Conservation (phyloP, 2,329 filamentous ascomycete genomes). For the Phaeosphaeria sp. region DNA sequence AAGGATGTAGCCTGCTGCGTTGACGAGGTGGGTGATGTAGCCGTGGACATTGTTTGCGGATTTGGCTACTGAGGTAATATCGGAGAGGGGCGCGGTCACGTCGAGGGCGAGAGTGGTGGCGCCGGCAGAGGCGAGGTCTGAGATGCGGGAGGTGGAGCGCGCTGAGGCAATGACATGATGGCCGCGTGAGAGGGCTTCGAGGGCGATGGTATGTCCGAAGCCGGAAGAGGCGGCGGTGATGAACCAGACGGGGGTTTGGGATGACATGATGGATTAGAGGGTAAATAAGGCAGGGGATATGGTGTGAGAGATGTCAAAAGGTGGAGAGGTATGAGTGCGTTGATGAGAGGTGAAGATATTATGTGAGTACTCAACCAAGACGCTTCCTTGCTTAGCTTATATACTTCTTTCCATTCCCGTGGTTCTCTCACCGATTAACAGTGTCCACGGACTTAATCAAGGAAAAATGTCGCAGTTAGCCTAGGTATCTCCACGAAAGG, state of each 20-base stretch:
- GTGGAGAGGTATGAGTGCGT: not conserved
- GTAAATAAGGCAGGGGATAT: not conserved
- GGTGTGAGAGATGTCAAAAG: not conserved
- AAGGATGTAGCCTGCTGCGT: constrained; percentile 55
- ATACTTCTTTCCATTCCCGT: no score
- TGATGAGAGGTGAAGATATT: no score
- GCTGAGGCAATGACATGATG: constrained; percentile 59
- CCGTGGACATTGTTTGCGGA: constrained; percentile 50
- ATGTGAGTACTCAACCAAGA: no score
- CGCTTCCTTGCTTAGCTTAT: no score
- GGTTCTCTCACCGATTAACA: no score
- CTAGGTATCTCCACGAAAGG: no score
- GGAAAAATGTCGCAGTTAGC: no score
- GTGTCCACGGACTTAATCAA: no score
- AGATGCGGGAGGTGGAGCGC: constrained; percentile 48
- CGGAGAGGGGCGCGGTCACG: constrained; percentile 46
- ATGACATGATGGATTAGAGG: not conserved
- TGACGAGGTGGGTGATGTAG: constrained; percentile 54
- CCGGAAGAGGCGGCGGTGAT: constrained; percentile 58
- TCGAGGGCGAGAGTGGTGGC: constrained; percentile 50
- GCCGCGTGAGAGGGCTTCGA: constrained; percentile 52
- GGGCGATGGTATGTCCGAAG: constrained; percentile 54
- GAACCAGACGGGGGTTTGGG: constrained; percentile 52
- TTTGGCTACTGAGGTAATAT: constrained; percentile 46
- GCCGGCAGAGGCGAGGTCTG: constrained; percentile 42